A percentile compares a stretch with the other conserved stretches of the same genome.
Evolutionary conservation across 1,139 yeast species (phyloP).

Genomic region (Kluyveromyces marxianus): DNA sequence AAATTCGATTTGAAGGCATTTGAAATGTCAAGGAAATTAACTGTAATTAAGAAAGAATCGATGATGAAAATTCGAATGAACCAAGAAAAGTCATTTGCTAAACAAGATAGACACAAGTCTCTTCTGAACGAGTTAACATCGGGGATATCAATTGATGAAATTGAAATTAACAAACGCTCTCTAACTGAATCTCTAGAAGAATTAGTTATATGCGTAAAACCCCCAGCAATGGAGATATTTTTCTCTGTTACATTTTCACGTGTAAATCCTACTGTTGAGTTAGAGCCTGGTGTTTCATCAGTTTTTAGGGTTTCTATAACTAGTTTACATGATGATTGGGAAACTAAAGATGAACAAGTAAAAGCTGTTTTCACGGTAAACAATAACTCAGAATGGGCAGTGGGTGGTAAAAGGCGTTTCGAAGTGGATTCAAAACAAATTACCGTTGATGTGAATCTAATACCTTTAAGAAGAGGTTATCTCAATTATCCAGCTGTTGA

Average conservation of each 20-base stretch:
- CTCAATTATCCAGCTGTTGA: conserved; percentile 57
- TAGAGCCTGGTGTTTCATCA: conserved; percentile 18
- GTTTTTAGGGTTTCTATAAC: conserved; percentile 14
- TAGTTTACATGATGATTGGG: conserved; percentile 20
- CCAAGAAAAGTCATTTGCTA: background rate
- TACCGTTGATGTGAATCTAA: conserved; percentile 41
- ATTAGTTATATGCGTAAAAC: background rate
- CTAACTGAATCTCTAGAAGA: background rate
- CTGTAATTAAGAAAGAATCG: background rate
- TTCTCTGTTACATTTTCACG: conserved; percentile 17
- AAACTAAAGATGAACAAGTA: conserved; percentile 1
- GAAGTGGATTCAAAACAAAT: conserved; percentile 10
- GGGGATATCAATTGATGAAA: background rate
- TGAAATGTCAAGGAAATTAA: background rate
- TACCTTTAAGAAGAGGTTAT: conserved; percentile 75
- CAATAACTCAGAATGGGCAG: conserved; percentile 28
- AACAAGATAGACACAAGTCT: too few relatives aligned
- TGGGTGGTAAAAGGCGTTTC: conserved; percentile 27
- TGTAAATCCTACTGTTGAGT: background rate
- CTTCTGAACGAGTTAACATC: background rate
- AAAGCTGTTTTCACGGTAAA: conserved; percentile 18
- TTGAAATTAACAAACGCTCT: too few relatives aligned
- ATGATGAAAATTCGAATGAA: background rate
- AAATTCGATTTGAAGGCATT: background rate
- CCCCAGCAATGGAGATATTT: conserved; percentile 8